phyloP scores from a whole-genome alignment of 2,329 filamentous ascomycete genomes.

The Penicillium sp. region DNA sequence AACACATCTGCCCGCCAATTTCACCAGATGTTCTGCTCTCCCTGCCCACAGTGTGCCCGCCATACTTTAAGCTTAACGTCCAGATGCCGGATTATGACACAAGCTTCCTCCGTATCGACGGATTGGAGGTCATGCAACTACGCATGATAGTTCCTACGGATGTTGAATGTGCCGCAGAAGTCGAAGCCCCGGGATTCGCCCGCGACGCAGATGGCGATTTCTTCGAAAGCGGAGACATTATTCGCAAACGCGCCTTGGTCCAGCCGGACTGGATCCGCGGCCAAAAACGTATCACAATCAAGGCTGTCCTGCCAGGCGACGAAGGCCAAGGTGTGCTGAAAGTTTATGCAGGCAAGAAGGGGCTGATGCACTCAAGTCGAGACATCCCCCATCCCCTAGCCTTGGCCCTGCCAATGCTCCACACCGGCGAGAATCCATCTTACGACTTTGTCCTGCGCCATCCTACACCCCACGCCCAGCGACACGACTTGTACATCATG shows the following conservation, averaged over 20 bases:
- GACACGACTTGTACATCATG: slow-evolving; percentile 94
- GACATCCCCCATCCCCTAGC: slow-evolving; percentile 92
- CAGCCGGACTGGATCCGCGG: slow-evolving; percentile 90
- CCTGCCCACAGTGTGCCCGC: slow-evolving; percentile 79
- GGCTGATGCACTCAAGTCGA: slow-evolving; percentile 95
- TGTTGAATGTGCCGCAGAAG: slow-evolving; percentile 87
- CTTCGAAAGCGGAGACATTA: slow-evolving; percentile 85
- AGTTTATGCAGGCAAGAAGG: slow-evolving; percentile 89
- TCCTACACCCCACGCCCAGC: slow-evolving; percentile 94
- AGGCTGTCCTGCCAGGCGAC: slow-evolving; percentile 86
- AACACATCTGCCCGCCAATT: slow-evolving; percentile 88
- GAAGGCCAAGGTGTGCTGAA: slow-evolving; percentile 86
- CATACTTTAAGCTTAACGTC: slow-evolving; percentile 80
- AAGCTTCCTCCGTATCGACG: slow-evolving; percentile 78
- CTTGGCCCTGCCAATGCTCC: slow-evolving; percentile 83
- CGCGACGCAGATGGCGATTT: slow-evolving; percentile 85
- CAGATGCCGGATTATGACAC: slow-evolving; percentile 90
- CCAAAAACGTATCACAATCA: slow-evolving; percentile 87
- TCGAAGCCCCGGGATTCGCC: slow-evolving; percentile 78
- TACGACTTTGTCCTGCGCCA: slow-evolving; percentile 93
- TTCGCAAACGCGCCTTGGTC: slow-evolving; percentile 81
- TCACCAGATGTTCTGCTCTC: slow-evolving; percentile 82
- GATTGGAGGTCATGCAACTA: slow-evolving; percentile 89
- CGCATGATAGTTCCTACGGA: slow-evolving; percentile 85
- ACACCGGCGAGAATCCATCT: slow-evolving; percentile 86